phyloP scores from a whole-genome alignment of 2,329 filamentous ascomycete genomes.

The Colletotrichum tanaceti region DNA sequence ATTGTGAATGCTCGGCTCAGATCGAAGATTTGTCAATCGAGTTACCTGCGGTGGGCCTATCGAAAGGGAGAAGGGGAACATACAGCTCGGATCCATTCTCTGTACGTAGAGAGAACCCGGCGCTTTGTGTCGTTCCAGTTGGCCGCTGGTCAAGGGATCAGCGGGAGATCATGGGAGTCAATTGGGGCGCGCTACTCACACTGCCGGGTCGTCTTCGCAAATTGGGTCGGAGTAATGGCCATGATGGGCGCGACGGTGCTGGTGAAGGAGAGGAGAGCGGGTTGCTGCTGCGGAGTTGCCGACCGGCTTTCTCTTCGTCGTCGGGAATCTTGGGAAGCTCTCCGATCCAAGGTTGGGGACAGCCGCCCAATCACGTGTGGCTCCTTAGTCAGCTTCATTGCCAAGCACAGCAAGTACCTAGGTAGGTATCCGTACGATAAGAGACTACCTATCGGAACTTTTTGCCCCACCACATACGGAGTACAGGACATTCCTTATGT shows the following conservation, averaged over 20 bases:
- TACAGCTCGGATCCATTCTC: slow-evolving; percentile 97
- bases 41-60: not conserved
- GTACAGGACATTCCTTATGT: no score
- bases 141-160: slow-evolving; percentile 70
- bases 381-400: slow-evolving; percentile 33
- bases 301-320: slow-evolving; percentile 37
- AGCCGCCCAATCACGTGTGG: slow-evolving; percentile 38
- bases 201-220: slow-evolving; percentile 82
- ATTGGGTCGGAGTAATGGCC: slow-evolving; percentile 93
- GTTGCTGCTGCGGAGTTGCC: slow-evolving; percentile 45
- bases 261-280: slow-evolving; percentile 43
- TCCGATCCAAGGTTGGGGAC: slow-evolving; percentile 31
- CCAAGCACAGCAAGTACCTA: not conserved
- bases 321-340: slow-evolving; percentile 36
- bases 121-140: slow-evolving; percentile 90
- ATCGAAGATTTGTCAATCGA: not conserved
- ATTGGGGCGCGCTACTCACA: slow-evolving; percentile 65
- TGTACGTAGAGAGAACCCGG: slow-evolving; percentile 89
- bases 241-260: slow-evolving; percentile 65
- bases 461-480: slow-evolving; percentile 30
- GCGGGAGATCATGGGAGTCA: slow-evolving; percentile 42
- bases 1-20: not conserved
- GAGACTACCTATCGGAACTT: slow-evolving; percentile 9
- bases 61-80: slow-evolving; percentile 54
- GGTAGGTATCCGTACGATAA: no score